Conservation (phyloP, 2,329 filamentous ascomycete species). For the Colletotrichum salicis region DNA sequence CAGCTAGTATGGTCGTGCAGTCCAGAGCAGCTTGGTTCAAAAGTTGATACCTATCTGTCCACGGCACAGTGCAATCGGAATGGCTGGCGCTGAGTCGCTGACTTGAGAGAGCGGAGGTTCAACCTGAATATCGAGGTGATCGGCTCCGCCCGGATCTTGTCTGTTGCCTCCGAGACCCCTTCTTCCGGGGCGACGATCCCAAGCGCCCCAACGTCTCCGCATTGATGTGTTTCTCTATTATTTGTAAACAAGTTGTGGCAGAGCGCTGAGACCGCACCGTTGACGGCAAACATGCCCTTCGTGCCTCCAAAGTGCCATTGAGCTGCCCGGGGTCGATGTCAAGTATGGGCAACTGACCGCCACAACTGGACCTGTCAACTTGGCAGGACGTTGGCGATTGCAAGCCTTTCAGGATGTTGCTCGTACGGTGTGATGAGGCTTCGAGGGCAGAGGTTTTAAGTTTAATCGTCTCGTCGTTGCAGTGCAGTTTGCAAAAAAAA, state of each 20-base stretch:
- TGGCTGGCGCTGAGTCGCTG: background rate
- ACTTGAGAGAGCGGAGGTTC: background rate
- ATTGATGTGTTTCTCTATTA: background rate
- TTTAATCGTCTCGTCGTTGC: background rate
- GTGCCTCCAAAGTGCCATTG: background rate
- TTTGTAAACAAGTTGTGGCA: background rate
- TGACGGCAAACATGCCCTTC: background rate
- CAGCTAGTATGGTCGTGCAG: conserved; percentile 25
- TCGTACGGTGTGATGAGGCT: too few relatives aligned
- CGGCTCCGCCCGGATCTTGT: conserved; percentile 12
- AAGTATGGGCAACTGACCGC: background rate
- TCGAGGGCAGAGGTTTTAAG: too few relatives aligned
- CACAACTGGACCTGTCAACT: conserved; percentile 17
- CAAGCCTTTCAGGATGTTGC: background rate
- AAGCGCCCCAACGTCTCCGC: conserved; percentile 5
- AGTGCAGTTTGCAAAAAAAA: conserved; percentile 1
- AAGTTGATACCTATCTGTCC: background rate
- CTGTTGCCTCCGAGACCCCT: conserved; percentile 14
- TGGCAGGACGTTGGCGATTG: conserved; percentile 5
- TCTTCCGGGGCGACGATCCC: conserved; percentile 7
- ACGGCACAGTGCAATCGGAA: background rate
- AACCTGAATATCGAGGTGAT: conserved; percentile 8
- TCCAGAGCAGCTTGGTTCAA: conserved; percentile 17
- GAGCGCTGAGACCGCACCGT: conserved; percentile 1
- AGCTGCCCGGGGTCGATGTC: background rate